Conservation (phyloP, 78 protist species). For the Paratrimastix pyriformis region DNA sequence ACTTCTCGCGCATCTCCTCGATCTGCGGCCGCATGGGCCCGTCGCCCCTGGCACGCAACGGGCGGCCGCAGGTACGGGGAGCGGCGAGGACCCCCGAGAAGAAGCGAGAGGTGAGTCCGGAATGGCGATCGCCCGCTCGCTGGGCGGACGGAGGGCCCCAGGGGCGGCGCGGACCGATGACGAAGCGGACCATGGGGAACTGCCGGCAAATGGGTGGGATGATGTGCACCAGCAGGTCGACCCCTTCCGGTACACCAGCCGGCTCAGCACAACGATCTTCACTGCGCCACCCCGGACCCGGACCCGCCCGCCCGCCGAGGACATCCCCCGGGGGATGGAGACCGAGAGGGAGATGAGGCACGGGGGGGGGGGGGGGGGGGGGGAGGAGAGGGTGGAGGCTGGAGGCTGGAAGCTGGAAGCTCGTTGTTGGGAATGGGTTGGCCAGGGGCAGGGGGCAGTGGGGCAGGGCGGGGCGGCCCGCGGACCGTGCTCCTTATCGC, state of each 20-base stretch:
- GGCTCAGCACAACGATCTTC: slow-evolving; percentile 70
- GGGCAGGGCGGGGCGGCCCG: no score
- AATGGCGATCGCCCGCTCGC: neutral
- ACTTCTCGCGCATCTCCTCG: slow-evolving; percentile 77
- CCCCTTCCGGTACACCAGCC: slow-evolving; percentile 90
- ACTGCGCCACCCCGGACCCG: slow-evolving; percentile 24
- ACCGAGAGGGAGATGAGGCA: no score
- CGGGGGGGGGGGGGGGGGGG: no score
- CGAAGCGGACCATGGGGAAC: slow-evolving; percentile 54
- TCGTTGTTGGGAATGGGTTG: no score
- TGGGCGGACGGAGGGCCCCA: neutral
- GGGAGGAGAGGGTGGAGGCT: no score
- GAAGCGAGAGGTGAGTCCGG: no score
- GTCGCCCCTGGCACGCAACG: slow-evolving; percentile 65
- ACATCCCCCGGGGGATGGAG: no score
- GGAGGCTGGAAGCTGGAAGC: no score
- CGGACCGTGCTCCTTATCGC: no score
- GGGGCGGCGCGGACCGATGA: slow-evolving; percentile 38
- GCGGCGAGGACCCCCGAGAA: no score
- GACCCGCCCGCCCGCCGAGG: no score
- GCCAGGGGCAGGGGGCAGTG: no score
- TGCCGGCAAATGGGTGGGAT: slow-evolving; percentile 50
- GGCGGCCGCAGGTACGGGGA: neutral
- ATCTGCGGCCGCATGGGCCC: slow-evolving; percentile 66
- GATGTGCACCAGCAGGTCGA: slow-evolving; percentile 44